Evolutionary conservation across 345 rosid genomes (phyloP), one percentile per base, ranked within the genome.

Genomic region (Xanthoceras sorbifolium): DNA sequence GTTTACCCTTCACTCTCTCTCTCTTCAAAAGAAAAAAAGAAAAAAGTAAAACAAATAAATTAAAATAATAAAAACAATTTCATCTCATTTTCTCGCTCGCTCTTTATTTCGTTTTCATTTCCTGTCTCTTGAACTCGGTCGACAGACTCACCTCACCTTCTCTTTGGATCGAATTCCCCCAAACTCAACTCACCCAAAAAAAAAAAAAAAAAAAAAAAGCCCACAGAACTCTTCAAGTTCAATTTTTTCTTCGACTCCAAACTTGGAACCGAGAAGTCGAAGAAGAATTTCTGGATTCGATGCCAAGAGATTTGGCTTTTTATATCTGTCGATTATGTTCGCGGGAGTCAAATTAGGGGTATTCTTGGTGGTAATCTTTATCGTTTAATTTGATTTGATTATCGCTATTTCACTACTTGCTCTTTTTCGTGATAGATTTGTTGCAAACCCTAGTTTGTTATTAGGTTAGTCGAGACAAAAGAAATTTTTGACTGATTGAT

Each of bases 111-210:
- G 67, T 63, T 77, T 82, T 64, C 81, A 18, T 82, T 67, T 77
- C 18, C 67, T 75, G 78, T 79, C 80, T 84, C 78, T 76, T 80
- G 79, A 85, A 72, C 87, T 79, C 81, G 84, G 80, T 76, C 82
- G 79, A 76, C 74, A 70, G 64, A 79, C 73, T 80, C 78, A 44
- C 78, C n/a, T n/a, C 83, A 76, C 72, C 46, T 38, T 69, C 75
- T 79, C 80, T 70, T 67, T 69, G 38, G 79, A 67, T 82, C 84
- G 63, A 44, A 66, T 59, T 80, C 73, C 73, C 64, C 74, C 67
- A 50, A 64, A 76, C 69, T 71, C 74, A 48, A 54, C 75, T 55
- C 68, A 26, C 42, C 65, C 22, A 44, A 28, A 17, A 9, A 42
- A 15, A 1, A 26, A 9, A 42, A 15, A 1, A 26, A 44, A 28